Evolutionary conservation across 2,329 filamentous ascomycete species (phyloP), one percentile per base, ranked within the genome.

Genomic region (Aureobasidium sp.): DNA sequence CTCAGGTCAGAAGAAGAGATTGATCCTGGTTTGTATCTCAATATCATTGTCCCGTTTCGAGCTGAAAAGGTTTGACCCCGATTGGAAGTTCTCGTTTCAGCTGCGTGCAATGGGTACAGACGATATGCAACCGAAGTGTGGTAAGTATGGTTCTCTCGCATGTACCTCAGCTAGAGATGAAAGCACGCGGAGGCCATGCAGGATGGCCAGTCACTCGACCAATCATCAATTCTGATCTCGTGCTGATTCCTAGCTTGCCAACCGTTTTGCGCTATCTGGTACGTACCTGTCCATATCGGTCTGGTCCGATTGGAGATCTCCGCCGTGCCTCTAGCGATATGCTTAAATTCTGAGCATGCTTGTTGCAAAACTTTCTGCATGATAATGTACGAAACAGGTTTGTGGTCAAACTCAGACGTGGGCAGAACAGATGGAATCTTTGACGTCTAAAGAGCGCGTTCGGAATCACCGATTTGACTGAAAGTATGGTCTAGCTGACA

Each of bases 111-210:
- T 16, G 23, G 43, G 38, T 11, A 13, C 23, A 29, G 11, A 15
- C 43, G 36, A 56, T 56, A 56, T 56, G 53, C 53, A 56, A 36
- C 16, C 53, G 23, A 56, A 56, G 53, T 43, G 53, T 56, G 53
- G 36, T 42, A 56, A 56, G 53, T 56, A 43, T 56, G 23, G 7
- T 36, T 29, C 25, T n/a, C 9, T 42, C 8, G 38, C 53, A 56
- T 42, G 53, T 43, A 56, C 38, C 53, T 56, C 53, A 56, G 53
- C 53, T 43, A 31, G 9, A n/a, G 38, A 36, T 18, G 38, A 10
- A 20, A 16, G 18, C 53, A 56, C 53, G 53, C 42, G 53, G 36
- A 29, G 31, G 10, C 51, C 51, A 38, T 54, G 51, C 25, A 25
- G 27, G 13, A 40, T 11, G 33, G 13, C 1, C n/a, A 40, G 27